A percentile compares a stretch with the other conserved stretches of the same genome.
These are phyloP conservation scores for Amphirosellinia nigrospora DNA, from an alignment of 495 filamentous ascomycete genomes.

Conservation along the genomic window DNA sequence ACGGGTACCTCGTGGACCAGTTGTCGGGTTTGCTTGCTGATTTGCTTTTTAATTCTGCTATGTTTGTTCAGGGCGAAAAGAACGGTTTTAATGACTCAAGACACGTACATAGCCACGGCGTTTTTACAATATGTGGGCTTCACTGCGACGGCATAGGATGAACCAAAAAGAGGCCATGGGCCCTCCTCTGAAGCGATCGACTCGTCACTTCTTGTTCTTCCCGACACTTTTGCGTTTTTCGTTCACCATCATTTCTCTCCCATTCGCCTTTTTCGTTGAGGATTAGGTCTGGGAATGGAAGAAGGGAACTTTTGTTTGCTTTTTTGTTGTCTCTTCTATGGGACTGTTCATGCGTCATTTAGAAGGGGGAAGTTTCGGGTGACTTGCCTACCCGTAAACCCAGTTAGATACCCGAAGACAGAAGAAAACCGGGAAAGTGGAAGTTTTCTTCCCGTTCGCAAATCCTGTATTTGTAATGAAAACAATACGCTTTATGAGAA, in stretches of 20 bases:
- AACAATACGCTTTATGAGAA: slow-evolving; percentile 33
- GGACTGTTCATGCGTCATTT: slow-evolving; percentile 19
- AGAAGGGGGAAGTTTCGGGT: slow-evolving; percentile 35
- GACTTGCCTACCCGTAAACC: slow-evolving; percentile 25
- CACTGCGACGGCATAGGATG: slow-evolving; percentile 42
- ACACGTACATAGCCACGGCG: slow-evolving; percentile 35
- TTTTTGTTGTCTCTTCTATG: slow-evolving; percentile 25
- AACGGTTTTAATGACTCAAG: slow-evolving; percentile 32
- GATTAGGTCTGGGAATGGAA: neutral
- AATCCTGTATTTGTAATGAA: slow-evolving; percentile 37
- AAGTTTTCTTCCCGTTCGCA: slow-evolving; percentile 31
- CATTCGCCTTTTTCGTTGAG: neutral
- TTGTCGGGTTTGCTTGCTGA: slow-evolving; percentile 14
- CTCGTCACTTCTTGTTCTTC: neutral
- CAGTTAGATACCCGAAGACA: slow-evolving; percentile 38
- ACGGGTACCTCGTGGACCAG: slow-evolving; percentile 9
- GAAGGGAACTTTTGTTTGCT: neutral
- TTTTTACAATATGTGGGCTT: slow-evolving; percentile 27
- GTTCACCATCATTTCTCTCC: neutral
- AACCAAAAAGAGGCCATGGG: slow-evolving; percentile 22
- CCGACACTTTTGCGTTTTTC: neutral
- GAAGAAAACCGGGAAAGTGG: slow-evolving; percentile 15
- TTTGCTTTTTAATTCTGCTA: slow-evolving; percentile 27
- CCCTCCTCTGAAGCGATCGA: neutral
- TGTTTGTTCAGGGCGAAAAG: slow-evolving; percentile 30